Base-by-base conservation (phyloP, 768 basidiomycete species). In the Lyophyllum semitale region DNA sequence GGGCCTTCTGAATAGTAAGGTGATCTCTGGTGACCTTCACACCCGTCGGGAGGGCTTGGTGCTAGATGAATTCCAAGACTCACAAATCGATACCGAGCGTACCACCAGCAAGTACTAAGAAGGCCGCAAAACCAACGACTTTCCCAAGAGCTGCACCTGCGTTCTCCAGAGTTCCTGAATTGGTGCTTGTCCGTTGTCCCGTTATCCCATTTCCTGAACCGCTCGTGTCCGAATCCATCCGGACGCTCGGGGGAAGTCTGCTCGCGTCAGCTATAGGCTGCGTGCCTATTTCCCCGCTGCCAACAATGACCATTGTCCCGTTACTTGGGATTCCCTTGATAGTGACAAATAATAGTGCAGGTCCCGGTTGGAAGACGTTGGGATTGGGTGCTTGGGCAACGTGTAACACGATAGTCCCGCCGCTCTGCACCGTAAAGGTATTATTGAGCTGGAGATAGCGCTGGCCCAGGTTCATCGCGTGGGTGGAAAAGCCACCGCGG, bases 391-490 rank as follows among this genome's bases (percentile, higher is more conserved):
- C 78, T 67, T 95, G 95, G 2, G 88, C 73, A 41, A 91, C 88
- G 69, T 95, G 87, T 2, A 96, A 73, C 8, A 80, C 82, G 60
- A 92, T 87, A 13, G 86, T 84, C 17, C 90, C 88, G 58, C 93
- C 84, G 20, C 64, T 69, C 67, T 91, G 84, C 51, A 93, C 89
- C 0, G 85, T 89, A 74, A 87, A 96, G 0, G 94, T 90, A 63
- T 82, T 89, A 69, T 95, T 88, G 53, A 97, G 82, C 72, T 95
- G 85, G 54, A 95, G 63, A 49, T 78, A 80, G 2, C 94, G 81
- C 69, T 93, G 91, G 0, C 89, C 89, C 88, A 91, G 92, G 74
- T 90, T 92, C 89, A 91, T 90, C 30, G 82, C 89, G 62, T 92
- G 90, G 0, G 90, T 91, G 5, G 90, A 85, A 75, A 88, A 91